Percentiles rank a stretch among this genome's conserved stretches.
These are phyloP conservation scores for Fusarium odoratissimum DNA, from an alignment of 2,329 filamentous ascomycete genomes.

Conservation along the genomic window DNA sequence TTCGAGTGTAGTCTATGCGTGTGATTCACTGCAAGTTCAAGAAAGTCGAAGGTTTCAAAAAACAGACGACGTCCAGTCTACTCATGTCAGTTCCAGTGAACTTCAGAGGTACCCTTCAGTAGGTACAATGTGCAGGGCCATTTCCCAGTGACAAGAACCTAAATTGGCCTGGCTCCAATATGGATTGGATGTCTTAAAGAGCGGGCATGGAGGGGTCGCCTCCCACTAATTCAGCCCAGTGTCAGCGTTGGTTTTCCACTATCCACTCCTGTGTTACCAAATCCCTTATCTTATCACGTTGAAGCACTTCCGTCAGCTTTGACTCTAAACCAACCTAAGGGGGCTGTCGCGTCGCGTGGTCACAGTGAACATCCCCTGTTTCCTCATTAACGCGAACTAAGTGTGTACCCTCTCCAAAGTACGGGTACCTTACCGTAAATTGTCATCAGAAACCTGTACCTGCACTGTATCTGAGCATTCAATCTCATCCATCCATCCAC, in stretches of 20 bases:
- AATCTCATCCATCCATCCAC: slow-evolving; percentile 8
- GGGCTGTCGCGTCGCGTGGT: slow-evolving; percentile 33
- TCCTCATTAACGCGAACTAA: slow-evolving; percentile 33
- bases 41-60: background rate
- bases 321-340: slow-evolving; percentile 1
- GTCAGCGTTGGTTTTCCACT: background rate
- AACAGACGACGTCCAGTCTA: slow-evolving; percentile 8
- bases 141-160: slow-evolving; percentile 1
- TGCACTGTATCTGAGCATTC: slow-evolving; percentile 25
- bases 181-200: background rate
- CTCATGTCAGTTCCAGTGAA: slow-evolving; percentile 15
- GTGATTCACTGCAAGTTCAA: slow-evolving; percentile 2
- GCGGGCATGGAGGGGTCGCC: slow-evolving; percentile 8
- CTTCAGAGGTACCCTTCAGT: background rate
- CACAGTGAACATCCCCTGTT: slow-evolving; percentile 18
- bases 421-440: slow-evolving; percentile 12
- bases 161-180: background rate
- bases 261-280: background rate
- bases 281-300: slow-evolving; percentile 35
- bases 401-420: slow-evolving; percentile 31
- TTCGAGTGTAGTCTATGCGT: background rate
- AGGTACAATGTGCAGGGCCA: background rate
- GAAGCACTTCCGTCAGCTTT: background rate
- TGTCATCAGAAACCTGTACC: slow-evolving; percentile 26
- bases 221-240: slow-evolving; percentile 5